Percentiles rank a stretch among this genome's conserved stretches.
These are phyloP conservation scores for Actinidia arguta DNA, from an alignment of 179 eudicot species.

Conservation along the genomic window DNA sequence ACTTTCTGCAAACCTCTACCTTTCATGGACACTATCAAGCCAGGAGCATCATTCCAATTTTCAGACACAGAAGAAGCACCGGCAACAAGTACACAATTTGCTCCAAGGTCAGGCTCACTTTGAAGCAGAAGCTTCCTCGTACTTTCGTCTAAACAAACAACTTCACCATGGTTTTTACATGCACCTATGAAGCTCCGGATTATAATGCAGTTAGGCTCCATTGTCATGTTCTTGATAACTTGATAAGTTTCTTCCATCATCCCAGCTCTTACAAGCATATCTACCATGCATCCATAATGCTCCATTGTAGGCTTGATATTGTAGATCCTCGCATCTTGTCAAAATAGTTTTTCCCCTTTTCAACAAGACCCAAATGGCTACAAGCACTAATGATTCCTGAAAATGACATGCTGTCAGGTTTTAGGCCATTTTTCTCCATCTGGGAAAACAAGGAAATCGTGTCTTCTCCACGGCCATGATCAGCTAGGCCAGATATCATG, in stretches of 20 bases:
- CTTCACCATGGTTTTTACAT: constrained; percentile 39
- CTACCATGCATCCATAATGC: constrained; percentile 63
- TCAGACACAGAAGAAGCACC: constrained; percentile 28
- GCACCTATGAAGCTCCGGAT: constrained; percentile 50
- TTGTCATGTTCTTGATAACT: constrained; percentile 50
- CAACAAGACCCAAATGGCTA: constrained; percentile 54
- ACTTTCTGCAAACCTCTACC: constrained; percentile 42
- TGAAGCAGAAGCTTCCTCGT: constrained; percentile 35
- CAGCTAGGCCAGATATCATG: constrained; percentile 55
- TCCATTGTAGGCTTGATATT: constrained; percentile 50
- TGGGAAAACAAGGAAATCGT: constrained; percentile 40
- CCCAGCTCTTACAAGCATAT: constrained; percentile 59
- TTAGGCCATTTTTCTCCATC: constrained; percentile 44
- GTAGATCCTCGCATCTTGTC: constrained; percentile 34
- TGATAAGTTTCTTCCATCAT: constrained; percentile 51
- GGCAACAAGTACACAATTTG: constrained; percentile 54
- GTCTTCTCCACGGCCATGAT: constrained; percentile 45
- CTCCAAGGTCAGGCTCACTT: constrained; percentile 55
- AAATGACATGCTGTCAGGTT: constrained; percentile 46
- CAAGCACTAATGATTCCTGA: constrained; percentile 51
- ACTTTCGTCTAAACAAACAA: constrained; percentile 29
- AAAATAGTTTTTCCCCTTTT: constrained; percentile 41
- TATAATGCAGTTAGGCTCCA: constrained; percentile 50
- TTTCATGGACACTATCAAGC: constrained; percentile 48
- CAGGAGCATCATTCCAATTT: constrained; percentile 27